Percentiles rank a stretch among this genome's conserved stretches.
These are phyloP conservation scores for Blepharisma japonicum DNA, from an alignment of 73 alveolate genomes.

Conservation along the genomic window DNA sequence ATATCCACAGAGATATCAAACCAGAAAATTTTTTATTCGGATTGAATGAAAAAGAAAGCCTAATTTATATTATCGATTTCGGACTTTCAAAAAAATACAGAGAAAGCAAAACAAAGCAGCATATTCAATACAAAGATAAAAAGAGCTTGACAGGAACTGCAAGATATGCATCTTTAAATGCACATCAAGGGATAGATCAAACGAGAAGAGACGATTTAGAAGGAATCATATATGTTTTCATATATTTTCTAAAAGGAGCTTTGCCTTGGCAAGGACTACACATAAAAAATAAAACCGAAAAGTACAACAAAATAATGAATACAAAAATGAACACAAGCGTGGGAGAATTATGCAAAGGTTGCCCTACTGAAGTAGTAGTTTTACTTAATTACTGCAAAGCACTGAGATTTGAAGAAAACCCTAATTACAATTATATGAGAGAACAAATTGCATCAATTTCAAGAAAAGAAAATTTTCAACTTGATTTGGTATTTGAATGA, in stretches of 20 bases:
- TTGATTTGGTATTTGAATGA: not conserved
- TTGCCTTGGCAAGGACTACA: slow-evolving; percentile 75
- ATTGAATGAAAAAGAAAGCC: slow-evolving; percentile 41
- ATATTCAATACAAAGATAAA: slow-evolving; percentile 55
- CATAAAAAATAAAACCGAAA: slow-evolving; percentile 40
- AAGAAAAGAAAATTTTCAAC: not conserved
- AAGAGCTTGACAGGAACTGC: slow-evolving; percentile 81
- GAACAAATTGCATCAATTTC: not conserved
- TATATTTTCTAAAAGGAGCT: slow-evolving; percentile 58
- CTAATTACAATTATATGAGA: slow-evolving; percentile 54
- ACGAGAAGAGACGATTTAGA: slow-evolving; percentile 83
- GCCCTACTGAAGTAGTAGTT: slow-evolving; percentile 77
- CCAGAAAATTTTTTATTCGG: slow-evolving; percentile 84
- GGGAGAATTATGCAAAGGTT: slow-evolving; percentile 66
- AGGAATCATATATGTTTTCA: slow-evolving; percentile 44
- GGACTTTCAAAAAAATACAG: slow-evolving; percentile 70
- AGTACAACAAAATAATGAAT: slow-evolving; percentile 75
- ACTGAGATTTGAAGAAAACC: slow-evolving; percentile 87
- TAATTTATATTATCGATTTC: slow-evolving; percentile 64
- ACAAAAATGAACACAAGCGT: slow-evolving; percentile 66
- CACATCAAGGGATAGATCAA: slow-evolving; percentile 73
- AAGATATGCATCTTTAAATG: slow-evolving; percentile 63
- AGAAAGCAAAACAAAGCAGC: slow-evolving; percentile 51
- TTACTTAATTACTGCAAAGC: slow-evolving; percentile 80
- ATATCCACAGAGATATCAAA: slow-evolving; percentile 80